Base-by-base conservation (phyloP, 2,329 filamentous ascomycete species). In the Aspergillus sp. region DNA sequence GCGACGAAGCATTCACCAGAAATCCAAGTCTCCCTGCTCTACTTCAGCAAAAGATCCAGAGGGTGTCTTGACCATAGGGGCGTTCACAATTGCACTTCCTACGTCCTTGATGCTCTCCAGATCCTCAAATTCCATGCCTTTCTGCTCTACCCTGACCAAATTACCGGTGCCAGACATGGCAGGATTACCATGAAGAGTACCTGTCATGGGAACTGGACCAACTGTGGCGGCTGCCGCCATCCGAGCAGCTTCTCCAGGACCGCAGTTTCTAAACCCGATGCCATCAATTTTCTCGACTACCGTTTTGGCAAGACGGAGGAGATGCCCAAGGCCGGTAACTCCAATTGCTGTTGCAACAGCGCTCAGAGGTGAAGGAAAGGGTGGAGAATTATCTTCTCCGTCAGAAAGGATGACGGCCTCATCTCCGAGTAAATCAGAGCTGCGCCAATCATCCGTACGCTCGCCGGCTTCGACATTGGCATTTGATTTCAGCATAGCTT, bases 251-350 rank as follows among this genome's bases (percentile, higher is more conserved):
- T 35, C 36, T 7, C 32, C 13, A 7, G 45, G 47, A 0, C 56
- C 55, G 12, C 44, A 37, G 33, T 64, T 66, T 38, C 46, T 54
- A 37, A 48, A 56, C 11, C 69, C 69, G 3, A 71, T 47, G 12
- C 52, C 56, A 43, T 72, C 67, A 13, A 70, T 66, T 10, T 60
- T 63, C 28, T 61, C 50, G 12, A 70, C 58, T 6, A 71, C 49
- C 0, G 44, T 51, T n/a, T 58, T 63, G 1, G 62, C 56, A 11
- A 65, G 38, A 6, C 54, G 47, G n/a, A 65, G 53, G 19, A 69
- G 55, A 12, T 58, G 49, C 4, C 54, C 54, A 6, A 61, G 44
- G 7, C 58, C 57, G 6, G 53, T 45, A 12, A 33, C 33, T 11
- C 64, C 61, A 27, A 69, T 52, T 8, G 49, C 48, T 7, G 40